Evolutionary conservation across 2,329 filamentous ascomycete species (phyloP), one percentile per base, ranked within the genome.

Genomic region (Fusarium aywerte): DNA sequence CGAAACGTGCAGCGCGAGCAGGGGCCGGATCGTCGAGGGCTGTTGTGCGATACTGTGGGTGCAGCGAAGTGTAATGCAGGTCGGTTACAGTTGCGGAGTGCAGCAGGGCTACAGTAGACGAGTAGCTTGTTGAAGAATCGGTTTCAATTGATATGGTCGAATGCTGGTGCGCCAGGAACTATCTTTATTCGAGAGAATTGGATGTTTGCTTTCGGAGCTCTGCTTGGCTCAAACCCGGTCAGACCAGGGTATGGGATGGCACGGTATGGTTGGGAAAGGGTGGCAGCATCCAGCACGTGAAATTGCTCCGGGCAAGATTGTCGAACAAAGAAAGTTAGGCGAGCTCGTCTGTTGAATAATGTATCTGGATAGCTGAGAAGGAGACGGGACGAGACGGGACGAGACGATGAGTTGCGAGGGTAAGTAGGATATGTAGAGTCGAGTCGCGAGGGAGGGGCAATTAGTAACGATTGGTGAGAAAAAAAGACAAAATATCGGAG

Each of bases 231-330:
- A 45, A 64, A 48, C 49, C 48, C 33, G 49, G 40, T 65, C 57
- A 51, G 55, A 52, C 49, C 50, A 60, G 65, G 63, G 52, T 50
- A 33, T 50, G 25, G 35, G 35, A n/a, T 25, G 27, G 39, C 54
- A 40, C 15, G 33, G 45, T 27, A 32, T 55, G 31, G 36, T 36
- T 44, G 27, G 44, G 25, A 42, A 42, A 45, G 42, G 38, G 50
- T 50, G 50, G 57, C 45, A 56, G 57, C 47, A 58, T 50, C 58
- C 50, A 57, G 36, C 45, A 68, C 40, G 49, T 68, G 54, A 49
- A 60, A 68, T 67, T 68, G 65, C 65, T 68, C 65, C 65, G 44
- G 65, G 55, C 65, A 61, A 53, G 36, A 53, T 32, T 61, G 42
- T 53, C 47, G 47, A 53, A 63, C 29, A 62, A 53, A 53, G 49